These are phyloP conservation scores for Ophiosphaerella narmari DNA, from an alignment of 2,329 filamentous ascomycete genomes.

Conservation along the genomic window DNA sequence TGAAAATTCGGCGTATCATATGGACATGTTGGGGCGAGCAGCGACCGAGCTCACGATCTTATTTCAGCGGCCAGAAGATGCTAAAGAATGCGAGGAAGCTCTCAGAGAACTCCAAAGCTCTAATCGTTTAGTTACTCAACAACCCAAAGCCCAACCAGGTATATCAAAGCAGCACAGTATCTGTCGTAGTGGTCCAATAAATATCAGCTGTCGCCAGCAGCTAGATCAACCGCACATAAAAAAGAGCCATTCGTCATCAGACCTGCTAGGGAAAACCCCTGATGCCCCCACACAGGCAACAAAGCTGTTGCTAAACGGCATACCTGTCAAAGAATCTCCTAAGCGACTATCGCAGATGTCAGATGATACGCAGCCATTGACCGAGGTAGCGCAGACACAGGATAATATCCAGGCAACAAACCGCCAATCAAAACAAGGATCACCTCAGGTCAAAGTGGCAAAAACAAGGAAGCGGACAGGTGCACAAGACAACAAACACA, in stretches of 20 bases:
- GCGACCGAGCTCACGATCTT: conserved; percentile 27
- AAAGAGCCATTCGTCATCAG: neutral
- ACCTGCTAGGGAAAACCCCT: neutral
- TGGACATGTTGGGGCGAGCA: conserved; percentile 22
- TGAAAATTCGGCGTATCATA: conserved; percentile 23
- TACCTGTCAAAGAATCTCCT: neutral
- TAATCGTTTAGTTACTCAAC: no score
- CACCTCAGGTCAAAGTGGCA: no score
- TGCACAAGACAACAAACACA: no score
- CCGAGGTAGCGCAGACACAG: neutral
- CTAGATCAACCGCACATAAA: neutral
- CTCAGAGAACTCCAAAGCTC: conserved; percentile 17
- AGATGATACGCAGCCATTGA: neutral
- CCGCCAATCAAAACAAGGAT: no score
- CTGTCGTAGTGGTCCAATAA: neutral
- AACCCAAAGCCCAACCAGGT: no score
- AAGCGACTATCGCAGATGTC: neutral
- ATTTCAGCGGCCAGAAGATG: conserved; percentile 21
- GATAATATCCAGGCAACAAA: neutral
- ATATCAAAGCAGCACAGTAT: neutral
- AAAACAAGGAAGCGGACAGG: no score
- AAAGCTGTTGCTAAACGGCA: neutral
- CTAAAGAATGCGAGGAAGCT: conserved; percentile 22
- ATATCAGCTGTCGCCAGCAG: neutral
- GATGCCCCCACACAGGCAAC: neutral